phyloP scores from a whole-genome alignment of 2,329 filamentous ascomycete species.

The Boeremia exigua region DNA sequence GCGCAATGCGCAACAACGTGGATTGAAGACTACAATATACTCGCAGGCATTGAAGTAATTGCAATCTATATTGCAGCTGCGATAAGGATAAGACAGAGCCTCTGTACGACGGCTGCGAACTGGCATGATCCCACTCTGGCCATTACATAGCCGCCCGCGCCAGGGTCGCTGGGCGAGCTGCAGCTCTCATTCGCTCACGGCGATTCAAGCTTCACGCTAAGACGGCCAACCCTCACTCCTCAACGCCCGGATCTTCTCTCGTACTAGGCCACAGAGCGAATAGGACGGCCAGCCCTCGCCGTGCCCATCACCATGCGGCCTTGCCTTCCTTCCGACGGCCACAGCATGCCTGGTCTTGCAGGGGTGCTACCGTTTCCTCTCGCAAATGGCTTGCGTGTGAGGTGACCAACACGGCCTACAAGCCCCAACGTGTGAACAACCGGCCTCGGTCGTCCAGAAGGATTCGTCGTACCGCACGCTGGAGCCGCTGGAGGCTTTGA shows the following conservation, averaged over 20 bases:
- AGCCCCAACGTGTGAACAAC: conserved; percentile 12
- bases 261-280: conserved; percentile 26
- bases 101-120: conserved; percentile 3
- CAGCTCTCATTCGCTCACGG: conserved; percentile 26
- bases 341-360: conserved; percentile 19
- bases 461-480: conserved; percentile 27
- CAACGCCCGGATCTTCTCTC: conserved; percentile 25
- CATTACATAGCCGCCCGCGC: conserved; percentile 19
- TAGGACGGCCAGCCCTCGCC: conserved; percentile 12
- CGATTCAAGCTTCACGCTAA: conserved; percentile 27
- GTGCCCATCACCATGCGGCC: conserved; percentile 23
- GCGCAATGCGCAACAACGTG: background rate
- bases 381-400: conserved; percentile 21
- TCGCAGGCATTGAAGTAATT: background rate
- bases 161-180: conserved; percentile 1
- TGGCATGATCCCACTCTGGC: conserved; percentile 13
- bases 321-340: conserved; percentile 16
- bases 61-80: background rate
- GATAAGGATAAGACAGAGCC: conserved; percentile 13
- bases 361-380: conserved; percentile 12
- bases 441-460: conserved; percentile 19
- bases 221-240: conserved; percentile 20
- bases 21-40: background rate
- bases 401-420: conserved; percentile 26
- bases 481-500: conserved; percentile 44